phyloP scores from a whole-genome alignment of 176 grass and related monocot species.

The Oryza glaberrima region DNA sequence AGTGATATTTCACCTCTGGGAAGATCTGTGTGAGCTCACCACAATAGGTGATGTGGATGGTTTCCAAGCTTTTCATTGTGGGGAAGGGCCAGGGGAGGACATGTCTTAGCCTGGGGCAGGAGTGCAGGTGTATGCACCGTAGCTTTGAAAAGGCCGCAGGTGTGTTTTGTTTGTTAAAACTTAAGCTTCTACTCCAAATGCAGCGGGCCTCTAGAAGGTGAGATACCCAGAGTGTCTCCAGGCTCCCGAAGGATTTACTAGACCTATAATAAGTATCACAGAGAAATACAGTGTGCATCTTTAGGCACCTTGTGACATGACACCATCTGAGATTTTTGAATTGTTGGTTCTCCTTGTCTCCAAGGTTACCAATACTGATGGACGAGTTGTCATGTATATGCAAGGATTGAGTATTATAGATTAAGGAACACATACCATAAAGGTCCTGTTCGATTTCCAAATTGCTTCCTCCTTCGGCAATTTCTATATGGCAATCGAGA shows the following conservation, averaged over 20 bases:
- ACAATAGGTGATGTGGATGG: background rate
- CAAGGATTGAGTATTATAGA: background rate
- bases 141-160: background rate
- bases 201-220: background rate
- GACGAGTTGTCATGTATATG: background rate
- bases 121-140: background rate
- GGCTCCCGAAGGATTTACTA: too few relatives aligned
- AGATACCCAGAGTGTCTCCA: background rate
- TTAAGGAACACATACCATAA: background rate
- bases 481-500: background rate
- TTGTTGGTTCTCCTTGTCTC: fast-evolving
- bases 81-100: background rate
- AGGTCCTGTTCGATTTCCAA: background rate
- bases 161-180: too few relatives aligned
- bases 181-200: background rate
- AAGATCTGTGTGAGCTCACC: slow-evolving; percentile 15
- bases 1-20: too few relatives aligned
- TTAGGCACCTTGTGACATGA: background rate
- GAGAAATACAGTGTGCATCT: too few relatives aligned
- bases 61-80: background rate
- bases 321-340: background rate
- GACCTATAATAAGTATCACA: too few relatives aligned
- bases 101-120: background rate
- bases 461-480: background rate
- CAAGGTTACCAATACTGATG: background rate